phyloP scores from a whole-genome alignment of 176 grass and related monocot genomes.

The Puya raimondii region DNA sequence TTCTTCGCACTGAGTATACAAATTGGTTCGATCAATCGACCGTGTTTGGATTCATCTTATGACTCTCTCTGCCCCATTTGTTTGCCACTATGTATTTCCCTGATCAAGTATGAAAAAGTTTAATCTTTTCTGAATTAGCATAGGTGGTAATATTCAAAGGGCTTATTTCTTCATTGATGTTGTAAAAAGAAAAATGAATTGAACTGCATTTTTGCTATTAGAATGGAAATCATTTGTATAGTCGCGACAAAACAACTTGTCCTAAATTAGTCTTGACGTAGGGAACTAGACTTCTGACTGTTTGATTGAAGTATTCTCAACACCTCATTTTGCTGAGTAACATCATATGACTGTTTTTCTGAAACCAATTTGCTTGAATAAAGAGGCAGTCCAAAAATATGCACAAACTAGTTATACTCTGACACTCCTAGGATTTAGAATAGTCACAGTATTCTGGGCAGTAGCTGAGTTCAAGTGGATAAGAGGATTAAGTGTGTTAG shows the following conservation, averaged over 20 bases:
- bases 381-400: too few relatives aligned
- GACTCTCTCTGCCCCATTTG: background rate
- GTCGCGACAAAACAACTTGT: background rate
- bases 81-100: background rate
- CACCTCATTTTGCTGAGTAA: too few relatives aligned
- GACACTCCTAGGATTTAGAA: too few relatives aligned
- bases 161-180: background rate
- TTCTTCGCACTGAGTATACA: background rate
- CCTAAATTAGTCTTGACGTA: background rate
- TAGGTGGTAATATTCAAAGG: background rate
- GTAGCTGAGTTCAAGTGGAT: too few relatives aligned
- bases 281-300: background rate
- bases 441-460: too few relatives aligned
- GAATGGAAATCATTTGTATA: background rate
- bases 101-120: background rate
- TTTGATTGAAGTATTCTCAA: background rate
- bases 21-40: background rate
- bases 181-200: background rate
- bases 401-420: too few relatives aligned
- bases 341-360: too few relatives aligned
- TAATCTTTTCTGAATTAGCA: background rate
- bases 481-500: too few relatives aligned
- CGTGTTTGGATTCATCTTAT: background rate
- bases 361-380: too few relatives aligned
- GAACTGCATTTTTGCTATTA: background rate